Percentiles rank a stretch among this genome's conserved stretches.
phyloP scores from a whole-genome alignment of 2,329 filamentous ascomycete genomes.

The Macrophomina phaseolina region DNA sequence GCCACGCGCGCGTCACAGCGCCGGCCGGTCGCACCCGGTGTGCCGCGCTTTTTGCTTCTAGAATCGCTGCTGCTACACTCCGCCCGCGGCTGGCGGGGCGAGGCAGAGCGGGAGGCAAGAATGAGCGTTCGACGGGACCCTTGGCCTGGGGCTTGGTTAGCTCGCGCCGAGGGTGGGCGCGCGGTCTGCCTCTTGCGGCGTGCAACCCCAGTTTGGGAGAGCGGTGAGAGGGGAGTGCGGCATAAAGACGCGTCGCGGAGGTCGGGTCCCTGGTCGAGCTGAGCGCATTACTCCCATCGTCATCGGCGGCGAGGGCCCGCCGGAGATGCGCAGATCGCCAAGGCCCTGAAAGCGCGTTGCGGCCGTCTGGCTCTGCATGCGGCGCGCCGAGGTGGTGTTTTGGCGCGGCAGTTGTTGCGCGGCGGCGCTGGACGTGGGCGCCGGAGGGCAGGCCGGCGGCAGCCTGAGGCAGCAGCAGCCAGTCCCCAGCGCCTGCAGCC shows the following conservation, averaged over 20 bases:
- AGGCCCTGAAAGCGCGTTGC: background rate
- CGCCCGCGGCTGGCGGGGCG: background rate
- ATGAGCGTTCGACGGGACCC: background rate
- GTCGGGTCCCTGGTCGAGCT: background rate
- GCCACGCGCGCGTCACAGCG: background rate
- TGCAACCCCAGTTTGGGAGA: background rate
- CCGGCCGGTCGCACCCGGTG: too few species aligned
- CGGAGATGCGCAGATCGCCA: background rate
- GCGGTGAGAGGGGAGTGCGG: constrained; percentile 11
- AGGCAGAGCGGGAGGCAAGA: background rate
- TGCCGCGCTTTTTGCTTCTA: too few species aligned
- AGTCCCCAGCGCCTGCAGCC: background rate
- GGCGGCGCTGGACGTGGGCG: too few species aligned
- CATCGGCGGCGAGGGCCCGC: background rate
- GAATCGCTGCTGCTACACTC: background rate
- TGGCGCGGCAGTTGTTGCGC: background rate
- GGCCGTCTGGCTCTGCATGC: background rate
- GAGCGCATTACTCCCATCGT: background rate
- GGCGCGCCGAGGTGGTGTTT: background rate
- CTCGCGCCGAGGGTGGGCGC: background rate
- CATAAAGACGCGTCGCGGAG: constrained; percentile 16
- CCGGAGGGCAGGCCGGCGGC: too few species aligned
- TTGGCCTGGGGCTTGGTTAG: background rate
- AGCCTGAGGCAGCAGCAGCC: background rate
- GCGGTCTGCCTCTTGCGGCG: constrained; percentile 8